Percentiles rank a stretch among this genome's conserved stretches.
Evolutionary conservation across 768 basidiomycete species (phyloP).

Genomic region (Hemileccinum impolitum): DNA sequence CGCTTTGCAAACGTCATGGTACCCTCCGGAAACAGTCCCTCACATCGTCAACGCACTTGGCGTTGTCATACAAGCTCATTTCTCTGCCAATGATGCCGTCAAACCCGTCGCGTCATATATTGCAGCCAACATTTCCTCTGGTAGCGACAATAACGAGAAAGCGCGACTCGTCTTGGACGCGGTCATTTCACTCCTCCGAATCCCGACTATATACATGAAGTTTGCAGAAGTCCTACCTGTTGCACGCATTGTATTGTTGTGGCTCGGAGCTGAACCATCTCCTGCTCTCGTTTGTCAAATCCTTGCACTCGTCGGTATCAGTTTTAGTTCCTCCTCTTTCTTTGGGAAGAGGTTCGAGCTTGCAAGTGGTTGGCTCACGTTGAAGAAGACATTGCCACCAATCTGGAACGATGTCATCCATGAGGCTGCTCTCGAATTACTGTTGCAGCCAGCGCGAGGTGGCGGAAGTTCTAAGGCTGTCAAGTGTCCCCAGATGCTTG

Average conservation of each 20-base stretch:
- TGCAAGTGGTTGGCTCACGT: constrained; percentile 76
- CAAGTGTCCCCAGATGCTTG: constrained; percentile 64
- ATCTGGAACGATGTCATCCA: constrained; percentile 72
- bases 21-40: constrained; percentile 45
- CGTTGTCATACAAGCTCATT: constrained; percentile 59
- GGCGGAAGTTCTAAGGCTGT: constrained; percentile 31
- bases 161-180: constrained; percentile 66
- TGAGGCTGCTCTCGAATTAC: constrained; percentile 61
- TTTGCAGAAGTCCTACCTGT: constrained; percentile 74
- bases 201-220: constrained; percentile 57
- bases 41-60: constrained; percentile 59
- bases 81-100: constrained; percentile 69
- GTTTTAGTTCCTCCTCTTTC: constrained; percentile 50
- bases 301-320: constrained; percentile 54
- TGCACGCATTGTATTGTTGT: constrained; percentile 72
- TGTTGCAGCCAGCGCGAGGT: constrained; percentile 47
- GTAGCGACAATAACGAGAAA: constrained; percentile 42
- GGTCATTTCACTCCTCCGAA: constrained; percentile 59
- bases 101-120: constrained; percentile 86
- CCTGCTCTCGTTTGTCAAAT: constrained; percentile 55
- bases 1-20: constrained; percentile 78
- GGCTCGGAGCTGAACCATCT: constrained; percentile 76
- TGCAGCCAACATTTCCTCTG: constrained; percentile 71
- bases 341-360: constrained; percentile 84
- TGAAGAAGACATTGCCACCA: constrained; percentile 64